Evolutionary conservation across 345 rosid genomes (phyloP), one percentile per base, ranked within the genome.

Genomic region (Nephelium lappaceum): DNA sequence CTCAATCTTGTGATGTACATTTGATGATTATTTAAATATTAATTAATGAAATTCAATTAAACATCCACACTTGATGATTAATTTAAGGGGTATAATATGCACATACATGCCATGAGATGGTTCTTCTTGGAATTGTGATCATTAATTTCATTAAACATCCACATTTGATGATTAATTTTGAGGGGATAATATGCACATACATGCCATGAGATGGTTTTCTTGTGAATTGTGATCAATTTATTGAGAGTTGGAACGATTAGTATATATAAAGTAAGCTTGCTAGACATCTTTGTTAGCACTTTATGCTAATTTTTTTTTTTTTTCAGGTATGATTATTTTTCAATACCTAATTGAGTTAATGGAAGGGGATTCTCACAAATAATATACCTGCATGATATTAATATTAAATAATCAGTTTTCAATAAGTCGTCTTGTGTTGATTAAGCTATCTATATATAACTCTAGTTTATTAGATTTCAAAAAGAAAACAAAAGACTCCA

Each of bases 331-430:
- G 4, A 58, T n/a, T 18, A 39, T 10, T 31, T 31, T 45, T 64
- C 14, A 64, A 75, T 75, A 75, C 67, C 67, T 58, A 58, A 58
- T 58, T 42, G n/a, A 39, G 36, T 16, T 73, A 73, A 57, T 73
- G 42, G 67, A 53, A 55, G 0, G 16, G 8, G 14, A 18, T 36
- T 31, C 36, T 65, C 16, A 16, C n/a, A 23, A 66, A 23, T 58
- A 58, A 21, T 25, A 58, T 42, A 60, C 38, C 68, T 36, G 61
- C 2, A 55, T 27, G 8, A 18, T 15, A 67, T 41, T 65, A 6
- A 12, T 36, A 27, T 49, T 45, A 47, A 72, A 19, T 5, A 10
- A 55, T 53, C 57, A 5, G 4, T 51, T 51, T 51, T 51, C 5
- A 1, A 9, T 51, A 0, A 0, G 3, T 27, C 6, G 42, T 74